Percentiles rank a stretch among this genome's conserved stretches.
These are phyloP conservation scores for Nitzschia sp. DNA, from an alignment of 108 stramenopile genomes.

Conservation along the genomic window DNA sequence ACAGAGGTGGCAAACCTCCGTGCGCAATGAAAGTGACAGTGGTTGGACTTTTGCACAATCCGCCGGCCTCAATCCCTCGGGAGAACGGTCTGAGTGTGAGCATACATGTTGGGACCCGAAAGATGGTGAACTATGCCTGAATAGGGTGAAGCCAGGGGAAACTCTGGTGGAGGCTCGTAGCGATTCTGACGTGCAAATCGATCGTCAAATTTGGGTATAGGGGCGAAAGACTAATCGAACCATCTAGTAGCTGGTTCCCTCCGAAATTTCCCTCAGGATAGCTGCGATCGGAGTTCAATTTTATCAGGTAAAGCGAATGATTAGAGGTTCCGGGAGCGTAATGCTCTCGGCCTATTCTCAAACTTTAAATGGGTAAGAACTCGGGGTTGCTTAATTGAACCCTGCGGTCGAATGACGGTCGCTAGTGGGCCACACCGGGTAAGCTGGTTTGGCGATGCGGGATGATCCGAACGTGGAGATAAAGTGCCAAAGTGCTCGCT, in stretches of 20 bases:
- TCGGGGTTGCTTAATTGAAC: conserved; percentile 93
- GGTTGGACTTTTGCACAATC: conserved; percentile 83
- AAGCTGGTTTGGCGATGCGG: conserved; percentile 97
- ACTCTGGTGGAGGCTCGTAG: conserved; percentile 95
- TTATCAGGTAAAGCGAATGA: conserved; percentile 99
- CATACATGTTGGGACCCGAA: conserved; percentile 94
- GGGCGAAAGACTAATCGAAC: conserved; percentile 98
- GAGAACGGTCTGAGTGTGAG: conserved; percentile 93
- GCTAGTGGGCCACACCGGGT: conserved; percentile 96
- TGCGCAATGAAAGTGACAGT: conserved; percentile 93
- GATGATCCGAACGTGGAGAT: conserved; percentile 96
- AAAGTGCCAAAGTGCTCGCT: conserved; percentile 96
- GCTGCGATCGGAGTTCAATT: conserved; percentile 85
- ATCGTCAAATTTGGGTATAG: conserved; percentile 97
- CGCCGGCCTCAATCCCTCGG: conserved; percentile 86
- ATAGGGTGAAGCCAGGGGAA: conserved; percentile 95
- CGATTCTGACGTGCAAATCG: conserved; percentile 95
- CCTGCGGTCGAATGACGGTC: conserved; percentile 89
- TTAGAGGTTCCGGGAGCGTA: conserved; percentile 93
- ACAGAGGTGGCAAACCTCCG: conserved; percentile 86
- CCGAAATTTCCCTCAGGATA: conserved; percentile 98
- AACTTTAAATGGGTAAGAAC: conserved; percentile 97
- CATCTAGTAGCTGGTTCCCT: conserved; percentile 97
- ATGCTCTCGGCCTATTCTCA: conserved; percentile 95
- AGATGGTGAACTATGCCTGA: conserved; percentile 98